phyloP scores from a whole-genome alignment of 2,329 filamentous ascomycete species.

The Colletotrichum sojae region DNA sequence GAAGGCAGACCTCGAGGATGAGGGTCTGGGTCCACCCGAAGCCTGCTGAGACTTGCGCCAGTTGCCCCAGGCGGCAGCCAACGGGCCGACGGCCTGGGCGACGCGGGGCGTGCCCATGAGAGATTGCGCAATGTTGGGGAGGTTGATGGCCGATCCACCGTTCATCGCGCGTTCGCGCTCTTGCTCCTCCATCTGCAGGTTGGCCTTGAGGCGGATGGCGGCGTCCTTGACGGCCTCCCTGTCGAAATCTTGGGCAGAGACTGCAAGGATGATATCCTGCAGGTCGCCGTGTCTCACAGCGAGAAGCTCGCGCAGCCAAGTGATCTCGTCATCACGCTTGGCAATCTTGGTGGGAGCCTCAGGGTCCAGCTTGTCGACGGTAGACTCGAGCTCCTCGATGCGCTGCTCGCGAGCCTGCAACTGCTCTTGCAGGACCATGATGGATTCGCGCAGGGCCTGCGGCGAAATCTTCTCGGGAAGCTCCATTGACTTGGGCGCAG shows the following conservation, averaged over 20 bases:
- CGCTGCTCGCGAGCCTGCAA: slow-evolving; percentile 92
- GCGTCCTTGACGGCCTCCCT: slow-evolving; percentile 87
- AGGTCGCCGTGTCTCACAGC: slow-evolving; percentile 92
- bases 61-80: slow-evolving; percentile 95
- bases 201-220: slow-evolving; percentile 92
- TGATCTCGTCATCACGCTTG: slow-evolving; percentile 94
- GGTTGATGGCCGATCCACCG: slow-evolving; percentile 74
- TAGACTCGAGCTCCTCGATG: slow-evolving; percentile 88
- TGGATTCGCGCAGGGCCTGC: slow-evolving; percentile 94
- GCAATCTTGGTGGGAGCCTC: slow-evolving; percentile 87
- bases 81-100: slow-evolving; percentile 82
- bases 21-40: slow-evolving; percentile 46
- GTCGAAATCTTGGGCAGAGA: slow-evolving; percentile 83
- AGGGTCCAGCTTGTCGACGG: slow-evolving; percentile 77
- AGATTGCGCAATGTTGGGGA: slow-evolving; percentile 84
- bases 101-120: slow-evolving; percentile 86
- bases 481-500: slow-evolving; percentile 56
- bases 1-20: slow-evolving; percentile 50
- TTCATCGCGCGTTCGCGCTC: slow-evolving; percentile 89
- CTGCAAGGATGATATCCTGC: slow-evolving; percentile 87
- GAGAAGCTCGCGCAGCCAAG: slow-evolving; percentile 93
- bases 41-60: slow-evolving; percentile 82
- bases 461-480: slow-evolving; percentile 91
- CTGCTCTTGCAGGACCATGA: slow-evolving; percentile 96
- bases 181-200: slow-evolving; percentile 97